Base-by-base conservation (phyloP, 148 eudicot species). In the Polygonum aviculare region DNA sequence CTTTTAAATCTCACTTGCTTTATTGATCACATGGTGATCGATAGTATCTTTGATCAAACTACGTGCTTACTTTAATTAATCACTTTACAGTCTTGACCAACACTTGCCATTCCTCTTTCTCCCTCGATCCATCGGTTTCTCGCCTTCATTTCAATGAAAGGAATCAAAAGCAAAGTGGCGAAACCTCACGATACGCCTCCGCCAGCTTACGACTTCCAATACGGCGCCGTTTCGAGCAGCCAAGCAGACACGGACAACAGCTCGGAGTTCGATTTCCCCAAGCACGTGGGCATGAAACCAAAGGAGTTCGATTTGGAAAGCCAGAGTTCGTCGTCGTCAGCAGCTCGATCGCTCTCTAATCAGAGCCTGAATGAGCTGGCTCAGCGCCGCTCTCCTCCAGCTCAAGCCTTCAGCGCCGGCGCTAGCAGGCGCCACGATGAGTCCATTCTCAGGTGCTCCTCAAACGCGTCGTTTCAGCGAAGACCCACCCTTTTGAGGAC, bases 391-490 rank as follows among this genome's bases (percentile, higher is more conserved):
- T 67, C 72, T 31, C 14, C 15, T 6, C 31, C 36, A 14, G 36
- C 38, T 11, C 36, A 60, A 11, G 67, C 67, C 31, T 26, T 26
- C 31, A 26, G 31, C 36, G 59, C 21, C 26, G 19, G 19, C 36
- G 41, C 19, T 5, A 65, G 19, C 4, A 14, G 74, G 16, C 80
- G 54, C 7, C 81, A 75, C 2, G 90, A 87, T 2, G 91, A 88
- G 71, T 9, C 5, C 21, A 89, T 94, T 11, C 41, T 94, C 55
- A 57, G 75, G 54, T 89, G 96, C 69, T 86, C 85, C 44, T 79
- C 90, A n/a, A 89, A 81, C 80, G 77, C 85, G 16, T 91, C 96
- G 33, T 83, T 94, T 57, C 80, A 80, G 40, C 76, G 81, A 18
- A 84, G 80, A 31, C 79, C 89, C 7, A 79, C 75, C 21, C 76